Evolutionary conservation across 352 stramenopile genomes (phyloP), one percentile per base, ranked within the genome.

Genomic region (Pythium brassicae): DNA sequence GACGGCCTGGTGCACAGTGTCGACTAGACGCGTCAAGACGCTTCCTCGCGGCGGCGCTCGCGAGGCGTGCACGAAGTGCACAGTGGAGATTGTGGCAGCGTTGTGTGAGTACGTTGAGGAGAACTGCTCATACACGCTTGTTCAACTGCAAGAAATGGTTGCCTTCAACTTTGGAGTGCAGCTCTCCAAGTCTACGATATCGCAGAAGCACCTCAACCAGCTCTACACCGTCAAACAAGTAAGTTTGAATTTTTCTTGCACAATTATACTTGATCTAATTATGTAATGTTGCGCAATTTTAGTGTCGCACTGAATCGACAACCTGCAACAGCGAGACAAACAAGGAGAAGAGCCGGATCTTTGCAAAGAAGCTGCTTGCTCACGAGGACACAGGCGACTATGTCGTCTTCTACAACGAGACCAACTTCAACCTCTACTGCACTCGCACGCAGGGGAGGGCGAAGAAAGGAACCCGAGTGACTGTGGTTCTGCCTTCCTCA

Each of bases 371-470:
- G 2, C 47, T 34, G 11, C 26, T 47, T 10, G 22, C 19, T 7
- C 39, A 57, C 19, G 53, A 55, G n/a, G n/a, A 48, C 32, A 54
- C 44, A 20, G 22, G 44, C 12, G 35, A 70, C 45, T 59, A 59
- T 14, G 55, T 66, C 12, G n/a, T 63, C 7, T 70, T 57, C 46
- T 63, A 59, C 35, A 50, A 67, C 22, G 54, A 66, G 20, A 66
- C 58, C 1, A 66, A 66, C 29, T 70, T 42, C 46, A 70, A 70
- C 34, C 17, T 70, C 19, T 63, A 66, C 45, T 63, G 50, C 15
- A 55, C 59, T 17, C 53, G 63, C 2, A 51, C 50, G 2, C 50
- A 46, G 12, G 58, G 58, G 1, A 20, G 50, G 7, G 39, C 57
- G 7, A 60, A 57, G 26, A 50, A 50, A 43, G 53, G 48, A 2